phyloP scores from a whole-genome alignment of 2,329 filamentous ascomycete genomes.

The Colletotrichum sp. region DNA sequence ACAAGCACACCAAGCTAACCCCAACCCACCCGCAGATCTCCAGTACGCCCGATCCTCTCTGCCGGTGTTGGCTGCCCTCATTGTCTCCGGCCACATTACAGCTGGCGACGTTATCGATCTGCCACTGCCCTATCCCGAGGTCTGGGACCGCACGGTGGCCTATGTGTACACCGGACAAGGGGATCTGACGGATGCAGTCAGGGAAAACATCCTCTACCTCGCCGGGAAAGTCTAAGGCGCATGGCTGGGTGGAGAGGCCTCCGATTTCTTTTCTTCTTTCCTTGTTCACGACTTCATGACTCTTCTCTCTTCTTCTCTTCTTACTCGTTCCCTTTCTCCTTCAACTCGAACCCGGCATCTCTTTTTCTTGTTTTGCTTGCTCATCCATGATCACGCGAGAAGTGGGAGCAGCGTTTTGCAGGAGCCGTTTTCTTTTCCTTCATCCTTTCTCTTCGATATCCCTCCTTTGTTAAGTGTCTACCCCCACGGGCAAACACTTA shows the following conservation, averaged over 20 bases:
- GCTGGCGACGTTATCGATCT: constrained; percentile 61
- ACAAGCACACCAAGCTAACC: not conserved
- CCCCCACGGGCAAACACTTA: not conserved
- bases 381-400: not conserved
- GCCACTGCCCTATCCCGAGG: constrained; percentile 60
- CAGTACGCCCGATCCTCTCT: constrained; percentile 53
- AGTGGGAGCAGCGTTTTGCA: not conserved
- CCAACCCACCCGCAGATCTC: constrained; percentile 41
- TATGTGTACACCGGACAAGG: constrained; percentile 60
- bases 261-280: not conserved
- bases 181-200: constrained; percentile 49
- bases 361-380: not conserved
- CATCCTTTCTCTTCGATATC: not conserved
- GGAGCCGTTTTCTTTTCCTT: not conserved
- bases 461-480: not conserved
- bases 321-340: not conserved
- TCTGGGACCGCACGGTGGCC: constrained; percentile 60
- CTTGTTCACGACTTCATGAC: constrained; percentile 9
- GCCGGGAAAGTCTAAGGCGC: constrained; percentile 50
- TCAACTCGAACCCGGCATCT: not conserved
- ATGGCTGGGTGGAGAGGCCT: not conserved
- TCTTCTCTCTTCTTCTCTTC: not conserved
- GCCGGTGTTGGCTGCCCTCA: constrained; percentile 59
- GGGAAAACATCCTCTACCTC: constrained; percentile 59
- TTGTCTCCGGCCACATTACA: constrained; percentile 57